A percentile compares a stretch with the other conserved stretches of the same genome.
Evolutionary conservation across 495 filamentous ascomycete genomes (phyloP).

Genomic region (Aspergillus asperescens): DNA sequence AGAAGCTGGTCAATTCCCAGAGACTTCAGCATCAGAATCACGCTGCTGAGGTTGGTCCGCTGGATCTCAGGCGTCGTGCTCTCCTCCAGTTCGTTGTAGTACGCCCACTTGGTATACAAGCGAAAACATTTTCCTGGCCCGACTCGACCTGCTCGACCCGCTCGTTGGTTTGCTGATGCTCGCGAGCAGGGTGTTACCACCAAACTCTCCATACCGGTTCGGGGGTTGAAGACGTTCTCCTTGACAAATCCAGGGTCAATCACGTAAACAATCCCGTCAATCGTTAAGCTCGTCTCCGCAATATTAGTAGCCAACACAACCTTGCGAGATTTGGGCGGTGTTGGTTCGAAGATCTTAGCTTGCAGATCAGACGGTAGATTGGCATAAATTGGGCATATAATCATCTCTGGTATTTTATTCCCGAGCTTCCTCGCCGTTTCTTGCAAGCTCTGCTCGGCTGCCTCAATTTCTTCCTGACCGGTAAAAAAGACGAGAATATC

Average conservation of each 20-base stretch:
- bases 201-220: constrained; percentile 86
- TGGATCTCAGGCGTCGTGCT: constrained; percentile 93
- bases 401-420: constrained; percentile 75
- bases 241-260: constrained; percentile 93
- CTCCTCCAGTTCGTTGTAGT: constrained; percentile 90
- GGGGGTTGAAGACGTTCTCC: constrained; percentile 89
- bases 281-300: constrained; percentile 82
- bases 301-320: constrained; percentile 89
- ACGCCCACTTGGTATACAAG: constrained; percentile 91
- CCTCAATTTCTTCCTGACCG: constrained; percentile 87
- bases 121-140: constrained; percentile 94
- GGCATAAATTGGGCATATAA: constrained; percentile 84
- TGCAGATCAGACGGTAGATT: constrained; percentile 83
- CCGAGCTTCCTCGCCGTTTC: constrained; percentile 79
- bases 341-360: constrained; percentile 85
- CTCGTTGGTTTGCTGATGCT: constrained; percentile 90
- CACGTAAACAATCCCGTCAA: constrained; percentile 87
- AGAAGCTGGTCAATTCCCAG: constrained; percentile 92
- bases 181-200: constrained; percentile 89
- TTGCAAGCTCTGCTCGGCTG: constrained; percentile 70
- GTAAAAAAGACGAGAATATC: constrained; percentile 91
- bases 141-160: constrained; percentile 86
- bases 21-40: constrained; percentile 82
- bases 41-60: constrained; percentile 76
- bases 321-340: constrained; percentile 72